These are phyloP conservation scores for Colletotrichum orchidophilum DNA, from an alignment of 2,329 filamentous ascomycete species.

Conservation along the genomic window DNA sequence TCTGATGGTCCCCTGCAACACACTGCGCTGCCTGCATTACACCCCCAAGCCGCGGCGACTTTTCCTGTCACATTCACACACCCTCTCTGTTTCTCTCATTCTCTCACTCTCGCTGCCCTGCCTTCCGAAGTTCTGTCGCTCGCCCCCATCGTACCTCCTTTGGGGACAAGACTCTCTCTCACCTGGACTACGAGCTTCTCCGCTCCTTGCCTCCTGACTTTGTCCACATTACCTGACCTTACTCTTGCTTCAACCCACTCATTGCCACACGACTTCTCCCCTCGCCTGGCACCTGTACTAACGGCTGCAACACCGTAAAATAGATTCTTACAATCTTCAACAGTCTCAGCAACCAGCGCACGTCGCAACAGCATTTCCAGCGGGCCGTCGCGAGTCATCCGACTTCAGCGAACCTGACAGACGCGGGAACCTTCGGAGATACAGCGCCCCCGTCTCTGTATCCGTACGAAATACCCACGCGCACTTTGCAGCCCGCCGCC, in stretches of 20 bases:
- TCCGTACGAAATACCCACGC: slow-evolving; percentile 6
- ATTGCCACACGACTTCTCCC: background rate
- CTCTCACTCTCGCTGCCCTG: background rate
- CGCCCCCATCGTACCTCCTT: background rate
- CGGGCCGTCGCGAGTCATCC: slow-evolving; percentile 33
- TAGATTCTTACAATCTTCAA: background rate
- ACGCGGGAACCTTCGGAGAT: slow-evolving; percentile 30
- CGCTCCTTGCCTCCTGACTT: background rate
- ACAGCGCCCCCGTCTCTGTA: slow-evolving; percentile 3
- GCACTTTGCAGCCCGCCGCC: background rate
- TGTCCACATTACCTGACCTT: background rate
- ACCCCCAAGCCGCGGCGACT: background rate
- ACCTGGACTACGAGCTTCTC: background rate
- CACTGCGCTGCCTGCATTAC: background rate
- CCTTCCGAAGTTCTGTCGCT: background rate
- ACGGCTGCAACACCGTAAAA: background rate
- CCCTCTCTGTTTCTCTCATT: background rate
- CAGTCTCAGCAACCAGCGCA: background rate
- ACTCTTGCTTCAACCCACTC: background rate
- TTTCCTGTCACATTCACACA: background rate
- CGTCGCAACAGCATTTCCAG: slow-evolving; percentile 21
- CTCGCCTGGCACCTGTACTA: background rate
- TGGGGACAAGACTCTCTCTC: background rate
- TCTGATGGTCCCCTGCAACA: background rate
- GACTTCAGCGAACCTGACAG: slow-evolving; percentile 18